Evolutionary conservation across 805 yeast genomes (phyloP).

Genomic region (Blastobotrys mokoenaii): DNA sequence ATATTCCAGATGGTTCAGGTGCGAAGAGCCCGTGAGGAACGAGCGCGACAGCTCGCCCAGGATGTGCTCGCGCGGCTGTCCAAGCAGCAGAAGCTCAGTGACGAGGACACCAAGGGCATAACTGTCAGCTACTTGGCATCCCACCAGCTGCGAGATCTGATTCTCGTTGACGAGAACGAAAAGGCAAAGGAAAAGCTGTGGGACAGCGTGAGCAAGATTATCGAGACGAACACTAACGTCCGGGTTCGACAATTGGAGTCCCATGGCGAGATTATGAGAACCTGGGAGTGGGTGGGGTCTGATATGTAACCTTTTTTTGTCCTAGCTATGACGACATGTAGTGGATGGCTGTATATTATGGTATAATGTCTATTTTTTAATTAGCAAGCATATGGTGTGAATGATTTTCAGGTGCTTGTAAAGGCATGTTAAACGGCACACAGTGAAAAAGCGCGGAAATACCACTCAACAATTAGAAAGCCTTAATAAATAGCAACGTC

Average conservation of each 20-base stretch:
- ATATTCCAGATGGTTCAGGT: background rate
- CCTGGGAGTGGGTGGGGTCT: slow-evolving; percentile 65
- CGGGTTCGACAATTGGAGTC: slow-evolving; percentile 56
- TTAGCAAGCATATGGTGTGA: too few relatives aligned
- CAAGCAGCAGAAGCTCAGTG: slow-evolving; percentile 13
- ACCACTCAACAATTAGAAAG: background rate
- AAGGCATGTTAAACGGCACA: too few relatives aligned
- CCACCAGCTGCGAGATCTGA: slow-evolving; percentile 11
- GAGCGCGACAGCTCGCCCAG: background rate
- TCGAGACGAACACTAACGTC: slow-evolving; percentile 63
- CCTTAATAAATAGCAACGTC: background rate
- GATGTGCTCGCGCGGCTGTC: slow-evolving; percentile 7
- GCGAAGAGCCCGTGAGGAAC: background rate
- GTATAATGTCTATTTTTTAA: background rate
- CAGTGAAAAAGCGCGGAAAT: too few relatives aligned
- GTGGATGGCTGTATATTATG: too few relatives aligned
- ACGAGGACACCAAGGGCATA: slow-evolving; percentile 12
- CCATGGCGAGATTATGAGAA: slow-evolving; percentile 80
- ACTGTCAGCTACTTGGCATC: slow-evolving; percentile 15
- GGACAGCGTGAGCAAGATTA: slow-evolving; percentile 44
- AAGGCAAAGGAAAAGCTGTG: slow-evolving; percentile 30
- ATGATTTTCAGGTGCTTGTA: too few relatives aligned
- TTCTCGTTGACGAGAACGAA: slow-evolving; percentile 8
- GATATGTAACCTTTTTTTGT: background rate
- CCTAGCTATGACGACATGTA: background rate